These are phyloP conservation scores for Helotiales sp. DNA, from an alignment of 2,329 filamentous ascomycete genomes.

Conservation along the genomic window DNA sequence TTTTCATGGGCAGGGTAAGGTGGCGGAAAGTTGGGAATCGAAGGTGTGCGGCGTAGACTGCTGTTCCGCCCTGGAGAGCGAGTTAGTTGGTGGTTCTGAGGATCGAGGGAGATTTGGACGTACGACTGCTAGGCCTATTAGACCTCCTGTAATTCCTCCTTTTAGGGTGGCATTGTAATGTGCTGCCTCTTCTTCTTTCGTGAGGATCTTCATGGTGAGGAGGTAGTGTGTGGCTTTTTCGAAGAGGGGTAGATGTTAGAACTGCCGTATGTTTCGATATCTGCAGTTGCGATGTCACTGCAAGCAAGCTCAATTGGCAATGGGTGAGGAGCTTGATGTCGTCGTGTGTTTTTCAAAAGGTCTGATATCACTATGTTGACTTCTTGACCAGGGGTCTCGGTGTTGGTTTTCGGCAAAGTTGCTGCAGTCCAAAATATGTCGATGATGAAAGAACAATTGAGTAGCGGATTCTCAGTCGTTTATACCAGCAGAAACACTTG, in stretches of 20 bases:
- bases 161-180: slow-evolving; percentile 82
- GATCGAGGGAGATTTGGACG: slow-evolving; percentile 40
- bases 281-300: background rate
- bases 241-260: background rate
- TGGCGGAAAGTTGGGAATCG: slow-evolving; percentile 77
- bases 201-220: slow-evolving; percentile 83
- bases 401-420: background rate
- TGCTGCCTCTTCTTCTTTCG: slow-evolving; percentile 84
- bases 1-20: slow-evolving; percentile 85
- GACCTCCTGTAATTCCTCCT: slow-evolving; percentile 75
- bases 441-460: background rate
- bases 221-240: background rate
- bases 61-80: slow-evolving; percentile 41
- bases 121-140: slow-evolving; percentile 67
- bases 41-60: slow-evolving; percentile 62
- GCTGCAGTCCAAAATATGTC: background rate
- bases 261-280: background rate
- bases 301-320: background rate
- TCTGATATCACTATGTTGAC: background rate
- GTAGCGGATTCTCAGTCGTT: background rate
- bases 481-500: too few species aligned
- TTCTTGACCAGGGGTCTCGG: background rate
- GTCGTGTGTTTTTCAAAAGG: background rate
- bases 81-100: slow-evolving; percentile 7
- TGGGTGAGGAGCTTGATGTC: background rate